Percentiles rank a stretch among this genome's conserved stretches.
Conservation (phyloP, 495 filamentous ascomycete species). For the Physcia stellaris region DNA sequence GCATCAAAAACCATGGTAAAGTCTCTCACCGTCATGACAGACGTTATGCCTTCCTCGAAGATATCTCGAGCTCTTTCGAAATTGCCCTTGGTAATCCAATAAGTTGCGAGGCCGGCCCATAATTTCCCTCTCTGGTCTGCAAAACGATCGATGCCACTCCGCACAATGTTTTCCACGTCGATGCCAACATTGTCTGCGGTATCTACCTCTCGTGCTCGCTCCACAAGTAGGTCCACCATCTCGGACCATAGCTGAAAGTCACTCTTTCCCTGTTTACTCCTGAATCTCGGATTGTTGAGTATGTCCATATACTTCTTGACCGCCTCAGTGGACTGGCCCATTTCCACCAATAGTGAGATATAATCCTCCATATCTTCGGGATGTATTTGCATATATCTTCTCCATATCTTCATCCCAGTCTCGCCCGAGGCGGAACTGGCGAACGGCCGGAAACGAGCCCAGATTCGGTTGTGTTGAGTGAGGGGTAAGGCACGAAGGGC, state of each 20-base stretch:
- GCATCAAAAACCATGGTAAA: conserved; percentile 95
- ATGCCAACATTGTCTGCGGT: conserved; percentile 67
- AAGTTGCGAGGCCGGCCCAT: conserved; percentile 93
- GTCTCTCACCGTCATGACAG: conserved; percentile 98
- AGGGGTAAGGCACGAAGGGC: conserved; percentile 89
- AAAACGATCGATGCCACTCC: conserved; percentile 86
- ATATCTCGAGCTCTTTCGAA: conserved; percentile 87
- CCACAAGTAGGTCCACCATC: conserved; percentile 94
- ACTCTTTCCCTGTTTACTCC: conserved; percentile 85
- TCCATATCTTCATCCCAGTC: conserved; percentile 88
- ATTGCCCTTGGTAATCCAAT: conserved; percentile 87
- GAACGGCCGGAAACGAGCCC: conserved; percentile 83
- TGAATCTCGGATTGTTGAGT: conserved; percentile 81
- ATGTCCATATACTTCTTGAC: conserved; percentile 89
- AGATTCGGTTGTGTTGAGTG: conserved; percentile 95
- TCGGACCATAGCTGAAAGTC: conserved; percentile 96
- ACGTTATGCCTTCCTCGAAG: conserved; percentile 94
- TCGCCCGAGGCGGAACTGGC: conserved; percentile 84
- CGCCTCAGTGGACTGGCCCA: conserved; percentile 79
- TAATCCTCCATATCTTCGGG: conserved; percentile 94
- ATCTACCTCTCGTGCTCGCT: conserved; percentile 74
- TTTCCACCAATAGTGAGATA: conserved; percentile 72
- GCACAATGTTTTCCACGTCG: conserved; percentile 85
- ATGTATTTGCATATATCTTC: conserved; percentile 94
- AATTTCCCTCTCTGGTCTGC: conserved; percentile 89